Evolutionary conservation across 345 rosid genomes (phyloP).

Genomic region (Raphanus raphanistrum): DNA sequence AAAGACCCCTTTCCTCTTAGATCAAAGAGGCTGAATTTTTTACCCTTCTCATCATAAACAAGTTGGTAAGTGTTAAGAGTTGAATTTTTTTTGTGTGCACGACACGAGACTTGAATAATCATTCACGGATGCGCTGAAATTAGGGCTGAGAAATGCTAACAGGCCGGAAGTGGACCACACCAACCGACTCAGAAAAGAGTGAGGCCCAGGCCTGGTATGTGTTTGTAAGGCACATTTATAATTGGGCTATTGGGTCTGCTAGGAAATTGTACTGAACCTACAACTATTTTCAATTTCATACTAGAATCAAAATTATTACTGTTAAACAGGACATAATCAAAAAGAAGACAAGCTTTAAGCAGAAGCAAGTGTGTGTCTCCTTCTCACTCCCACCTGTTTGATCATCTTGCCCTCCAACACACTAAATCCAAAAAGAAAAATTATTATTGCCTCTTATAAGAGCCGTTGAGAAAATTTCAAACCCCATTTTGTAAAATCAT

Average conservation of each 20-base stretch:
- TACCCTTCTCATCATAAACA: neutral
- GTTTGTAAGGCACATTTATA: neutral
- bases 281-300: neutral
- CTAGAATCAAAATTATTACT: neutral
- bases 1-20: no score
- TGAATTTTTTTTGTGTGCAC: no score
- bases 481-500: neutral
- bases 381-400: constrained; percentile 3
- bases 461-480: constrained; percentile 23
- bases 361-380: constrained; percentile 33
- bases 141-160: neutral
- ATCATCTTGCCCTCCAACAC: constrained; percentile 26
- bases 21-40: no score
- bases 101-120: neutral
- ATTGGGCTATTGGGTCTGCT: neutral
- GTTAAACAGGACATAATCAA: neutral
- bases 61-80: neutral
- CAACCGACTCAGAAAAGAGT: neutral
- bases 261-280: neutral
- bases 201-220: neutral
- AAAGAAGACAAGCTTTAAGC: constrained; percentile 27
- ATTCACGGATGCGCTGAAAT: neutral
- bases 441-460: neutral
- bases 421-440: constrained; percentile 21
- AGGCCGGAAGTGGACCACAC: neutral